Evolutionary conservation across 2,329 filamentous ascomycete species (phyloP), one percentile per base, ranked within the genome.

Genomic region (Harringtonia aguacate): DNA sequence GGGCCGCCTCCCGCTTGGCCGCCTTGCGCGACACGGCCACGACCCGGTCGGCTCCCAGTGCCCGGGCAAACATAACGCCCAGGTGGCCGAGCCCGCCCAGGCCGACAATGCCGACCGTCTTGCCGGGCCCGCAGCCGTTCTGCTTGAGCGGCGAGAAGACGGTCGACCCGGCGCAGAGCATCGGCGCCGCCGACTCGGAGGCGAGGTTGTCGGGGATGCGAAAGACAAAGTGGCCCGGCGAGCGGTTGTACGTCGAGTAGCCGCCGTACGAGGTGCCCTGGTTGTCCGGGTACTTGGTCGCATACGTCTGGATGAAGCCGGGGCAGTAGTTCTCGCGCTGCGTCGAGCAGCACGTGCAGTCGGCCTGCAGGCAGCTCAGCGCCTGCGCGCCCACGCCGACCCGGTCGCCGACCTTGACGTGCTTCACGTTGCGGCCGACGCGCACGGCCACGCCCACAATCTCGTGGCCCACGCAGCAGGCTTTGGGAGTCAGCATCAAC

Each of bases 401-500:
- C 13, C 46, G 45, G 51, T 53, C 51, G 41, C 51, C 51, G 4
- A 46, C 38, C 41, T 43, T 37, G 59, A 84, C 29, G 30, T 57
- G 55, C 20, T 59, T 62, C 12, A 67, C 68, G 38, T 68, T 55
- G 21, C 61, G 61, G 29, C 76, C 77, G 33, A 79, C 64, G 24
- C 71, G 70, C 21, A 74, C 68, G 8, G 70, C 73, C 8, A 62
- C 70, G 36, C 79, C 79, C 49, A 82, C 69, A 36, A 83, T 81
- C 53, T 83, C 79, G 57, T 83, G 79, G 43, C 78, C 79, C 21
- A 79, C 73, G 60, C 47, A 48, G 27, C 30, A 33, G 30, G n/a
- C 12, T 14, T 7, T 13, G 4, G n/a, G n/a, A n/a, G n/a, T n/a
- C n/a, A n/a, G 22, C 3, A 21, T 4, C 6, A 36, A 22, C 34